Percentiles rank a stretch among this genome's conserved stretches.
phyloP scores from a whole-genome alignment of 140 eudicot genomes.

The Eryngium alpinum region DNA sequence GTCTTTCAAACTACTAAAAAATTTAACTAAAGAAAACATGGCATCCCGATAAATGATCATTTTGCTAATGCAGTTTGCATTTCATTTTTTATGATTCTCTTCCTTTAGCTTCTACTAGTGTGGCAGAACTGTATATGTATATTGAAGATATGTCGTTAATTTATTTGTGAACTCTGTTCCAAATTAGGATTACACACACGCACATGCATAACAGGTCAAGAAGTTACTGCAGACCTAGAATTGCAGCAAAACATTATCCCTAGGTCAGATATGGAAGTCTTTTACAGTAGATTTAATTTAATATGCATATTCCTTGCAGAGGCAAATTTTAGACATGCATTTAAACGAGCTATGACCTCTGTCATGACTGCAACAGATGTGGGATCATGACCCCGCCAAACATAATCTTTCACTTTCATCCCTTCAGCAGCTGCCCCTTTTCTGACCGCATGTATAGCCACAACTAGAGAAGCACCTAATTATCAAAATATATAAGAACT shows the following conservation, averaged over 20 bases:
- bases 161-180: not conserved
- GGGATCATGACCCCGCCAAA: conserved; percentile 99
- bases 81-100: not conserved
- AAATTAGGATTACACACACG: not conserved
- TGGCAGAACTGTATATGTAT: not conserved
- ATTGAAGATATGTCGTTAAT: not conserved
- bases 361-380: conserved; percentile 99
- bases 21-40: not conserved
- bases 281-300: not conserved
- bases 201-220: not conserved
- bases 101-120: not conserved
- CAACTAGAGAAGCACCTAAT: conserved; percentile 87
- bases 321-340: not conserved
- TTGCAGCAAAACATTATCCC: not conserved
- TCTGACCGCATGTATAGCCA: conserved; percentile 89
- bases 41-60: not conserved
- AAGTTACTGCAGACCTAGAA: not conserved
- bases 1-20: not conserved
- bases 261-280: not conserved
- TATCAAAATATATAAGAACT: conserved; percentile 6
- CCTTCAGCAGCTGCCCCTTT: conserved; percentile 99
- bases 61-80: not conserved
- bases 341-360: conserved; percentile 47
- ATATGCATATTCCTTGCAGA: not conserved
- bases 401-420: conserved; percentile 82